phyloP scores from a whole-genome alignment of 78 protist genomes.

The Guillardia theta region DNA sequence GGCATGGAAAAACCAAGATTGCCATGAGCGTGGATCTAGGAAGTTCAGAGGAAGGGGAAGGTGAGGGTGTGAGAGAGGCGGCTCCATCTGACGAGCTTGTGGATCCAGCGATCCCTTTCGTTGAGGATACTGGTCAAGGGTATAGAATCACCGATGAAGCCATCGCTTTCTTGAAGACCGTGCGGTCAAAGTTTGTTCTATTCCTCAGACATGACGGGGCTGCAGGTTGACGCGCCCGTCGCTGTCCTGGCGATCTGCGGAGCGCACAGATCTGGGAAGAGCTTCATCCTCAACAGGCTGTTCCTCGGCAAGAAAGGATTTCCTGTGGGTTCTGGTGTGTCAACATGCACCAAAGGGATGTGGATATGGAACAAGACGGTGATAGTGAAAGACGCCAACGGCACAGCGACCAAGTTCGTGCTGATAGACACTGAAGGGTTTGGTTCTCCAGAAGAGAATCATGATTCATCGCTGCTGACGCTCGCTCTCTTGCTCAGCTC shows the following conservation, averaged over 20 bases:
- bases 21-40: too few relatives aligned
- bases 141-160: too few relatives aligned
- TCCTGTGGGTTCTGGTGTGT: neutral
- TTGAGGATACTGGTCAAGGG: too few relatives aligned
- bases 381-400: neutral
- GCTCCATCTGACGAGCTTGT: too few relatives aligned
- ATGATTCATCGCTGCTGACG: constrained; percentile 10
- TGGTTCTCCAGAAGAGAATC: neutral
- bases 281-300: constrained; percentile 31
- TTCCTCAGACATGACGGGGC: too few relatives aligned
- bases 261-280: constrained; percentile 32
- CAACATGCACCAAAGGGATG: neutral
- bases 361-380: neutral
- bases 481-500: constrained; percentile 52
- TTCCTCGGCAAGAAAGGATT: neutral
- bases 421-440: neutral
- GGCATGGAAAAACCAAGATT: too few relatives aligned
- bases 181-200: too few relatives aligned
- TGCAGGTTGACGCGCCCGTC: neutral
- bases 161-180: too few relatives aligned
- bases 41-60: too few relatives aligned
- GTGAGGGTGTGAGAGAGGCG: too few relatives aligned
- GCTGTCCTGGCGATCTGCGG: constrained; percentile 3
- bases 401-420: neutral
- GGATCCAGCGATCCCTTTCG: too few relatives aligned